Conservation (phyloP, 2,329 filamentous ascomycete genomes). For the Venturia nashicola region DNA sequence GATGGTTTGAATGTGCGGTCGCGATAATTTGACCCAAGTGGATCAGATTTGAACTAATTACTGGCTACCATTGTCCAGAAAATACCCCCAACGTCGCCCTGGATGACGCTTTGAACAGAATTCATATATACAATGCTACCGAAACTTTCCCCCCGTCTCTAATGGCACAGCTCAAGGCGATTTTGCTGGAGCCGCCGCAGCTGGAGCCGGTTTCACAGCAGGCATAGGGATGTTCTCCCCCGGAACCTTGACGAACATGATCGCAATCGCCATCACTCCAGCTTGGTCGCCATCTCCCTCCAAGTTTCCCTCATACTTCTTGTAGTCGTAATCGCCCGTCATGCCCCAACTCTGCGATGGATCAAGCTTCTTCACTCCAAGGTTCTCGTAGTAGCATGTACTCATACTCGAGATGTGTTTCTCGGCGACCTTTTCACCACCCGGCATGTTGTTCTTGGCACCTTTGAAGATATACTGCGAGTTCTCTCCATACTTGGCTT, state of each 20-base stretch:
- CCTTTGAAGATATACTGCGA: neutral
- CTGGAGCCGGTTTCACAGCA: neutral
- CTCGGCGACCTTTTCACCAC: neutral
- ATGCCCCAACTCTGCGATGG: neutral
- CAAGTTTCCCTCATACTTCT: neutral
- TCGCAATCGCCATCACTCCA: slow-evolving; percentile 3
- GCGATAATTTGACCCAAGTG: neutral
- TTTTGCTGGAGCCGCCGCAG: neutral
- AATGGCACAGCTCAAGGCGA: neutral
- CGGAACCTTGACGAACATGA: neutral
- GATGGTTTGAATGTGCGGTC: neutral
- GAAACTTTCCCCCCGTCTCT: neutral
- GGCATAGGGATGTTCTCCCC: neutral
- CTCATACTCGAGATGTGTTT: slow-evolving; percentile 4
- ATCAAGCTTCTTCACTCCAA: neutral
- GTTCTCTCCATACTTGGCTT: neutral
- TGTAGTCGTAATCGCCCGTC: slow-evolving; percentile 7
- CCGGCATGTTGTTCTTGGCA: neutral
- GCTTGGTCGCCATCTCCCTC: slow-evolving; percentile 1
- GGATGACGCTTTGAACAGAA: slow-evolving; percentile 8
- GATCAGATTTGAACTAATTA: neutral
- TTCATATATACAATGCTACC: neutral
- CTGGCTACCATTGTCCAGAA: neutral
- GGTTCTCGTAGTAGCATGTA: neutral
- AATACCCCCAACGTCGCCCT: neutral